Conservation (phyloP, 257 asterid genomes). For the Solanum chilense region DNA sequence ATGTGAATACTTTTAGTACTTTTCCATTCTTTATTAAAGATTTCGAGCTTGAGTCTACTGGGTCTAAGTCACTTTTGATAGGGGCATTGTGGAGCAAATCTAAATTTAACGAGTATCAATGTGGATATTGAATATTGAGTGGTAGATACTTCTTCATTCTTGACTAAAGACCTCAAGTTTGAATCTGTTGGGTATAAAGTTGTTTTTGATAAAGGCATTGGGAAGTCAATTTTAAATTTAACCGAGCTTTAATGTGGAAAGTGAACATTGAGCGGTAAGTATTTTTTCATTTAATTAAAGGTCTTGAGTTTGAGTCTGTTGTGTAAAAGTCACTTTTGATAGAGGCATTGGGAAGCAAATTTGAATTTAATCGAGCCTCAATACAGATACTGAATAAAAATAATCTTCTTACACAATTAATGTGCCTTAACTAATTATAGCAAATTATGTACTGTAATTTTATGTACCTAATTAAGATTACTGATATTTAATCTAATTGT, state of each 20-base stretch:
- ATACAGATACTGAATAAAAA: not conserved
- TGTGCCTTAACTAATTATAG: not conserved
- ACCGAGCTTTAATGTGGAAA: not conserved
- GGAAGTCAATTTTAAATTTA: not conserved
- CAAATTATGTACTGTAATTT: not conserved
- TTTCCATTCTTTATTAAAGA: no score
- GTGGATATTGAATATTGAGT: not conserved
- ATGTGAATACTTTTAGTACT: not conserved
- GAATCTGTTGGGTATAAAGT: no score
- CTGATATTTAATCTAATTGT: not conserved
- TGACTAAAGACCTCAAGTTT: no score
- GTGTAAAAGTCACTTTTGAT: no score
- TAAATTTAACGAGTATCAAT: not conserved
- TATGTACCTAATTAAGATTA: not conserved
- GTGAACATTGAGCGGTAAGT: not conserved
- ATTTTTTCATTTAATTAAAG: no score
- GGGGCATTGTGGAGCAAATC: not conserved
- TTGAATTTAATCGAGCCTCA: not conserved
- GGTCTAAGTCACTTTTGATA: not conserved
- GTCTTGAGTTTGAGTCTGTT: no score
- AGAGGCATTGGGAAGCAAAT: no score
- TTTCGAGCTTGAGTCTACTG: not conserved
- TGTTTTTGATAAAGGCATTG: no score
- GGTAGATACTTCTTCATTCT: not conserved
- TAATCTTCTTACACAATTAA: not conserved